Conservation (phyloP, 192 early-diverging fungal species). For the Podila clonocystis region DNA sequence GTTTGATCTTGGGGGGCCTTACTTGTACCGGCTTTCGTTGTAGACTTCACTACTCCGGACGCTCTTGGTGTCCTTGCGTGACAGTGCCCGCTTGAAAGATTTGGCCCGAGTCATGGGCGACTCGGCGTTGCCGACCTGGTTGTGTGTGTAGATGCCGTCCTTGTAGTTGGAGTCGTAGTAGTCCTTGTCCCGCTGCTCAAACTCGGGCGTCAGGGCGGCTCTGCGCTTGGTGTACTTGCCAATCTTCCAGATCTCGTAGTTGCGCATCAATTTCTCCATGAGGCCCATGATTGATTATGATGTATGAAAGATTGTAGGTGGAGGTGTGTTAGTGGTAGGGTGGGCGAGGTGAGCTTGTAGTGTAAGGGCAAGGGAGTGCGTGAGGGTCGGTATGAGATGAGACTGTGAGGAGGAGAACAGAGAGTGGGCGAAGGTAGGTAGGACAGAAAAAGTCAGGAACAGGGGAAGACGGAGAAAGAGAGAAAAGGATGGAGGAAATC, state of each 20-base stretch:
- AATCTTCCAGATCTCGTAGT: slow-evolving; percentile 62
- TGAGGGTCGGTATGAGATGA: neutral
- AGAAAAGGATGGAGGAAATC: neutral
- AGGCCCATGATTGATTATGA: slow-evolving; percentile 43
- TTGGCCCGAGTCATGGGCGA: slow-evolving; percentile 18
- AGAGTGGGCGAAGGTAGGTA: neutral
- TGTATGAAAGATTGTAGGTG: neutral
- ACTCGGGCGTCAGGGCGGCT: slow-evolving; percentile 53
- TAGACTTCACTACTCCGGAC: slow-evolving; percentile 50
- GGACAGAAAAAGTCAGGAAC: neutral
- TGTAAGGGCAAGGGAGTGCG: neutral
- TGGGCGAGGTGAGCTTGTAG: too few relatives aligned
- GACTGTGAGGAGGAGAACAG: neutral
- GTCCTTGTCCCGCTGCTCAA: slow-evolving; percentile 55
- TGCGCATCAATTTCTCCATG: slow-evolving; percentile 57
- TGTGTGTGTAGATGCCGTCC: slow-evolving; percentile 52
- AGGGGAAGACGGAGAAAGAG: slow-evolving; percentile 1
- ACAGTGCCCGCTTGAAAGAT: slow-evolving; percentile 28
- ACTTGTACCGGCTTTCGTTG: slow-evolving; percentile 38
- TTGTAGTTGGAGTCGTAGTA: slow-evolving; percentile 56
- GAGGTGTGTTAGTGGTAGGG: too few relatives aligned
- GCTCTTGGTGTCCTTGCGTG: slow-evolving; percentile 30
- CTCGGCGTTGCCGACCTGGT: slow-evolving; percentile 21
- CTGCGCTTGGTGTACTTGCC: slow-evolving; percentile 57
- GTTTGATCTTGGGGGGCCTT: neutral